These are phyloP conservation scores for Pseudocercospora eumusae DNA, from an alignment of 2,329 filamentous ascomycete genomes.

Conservation along the genomic window DNA sequence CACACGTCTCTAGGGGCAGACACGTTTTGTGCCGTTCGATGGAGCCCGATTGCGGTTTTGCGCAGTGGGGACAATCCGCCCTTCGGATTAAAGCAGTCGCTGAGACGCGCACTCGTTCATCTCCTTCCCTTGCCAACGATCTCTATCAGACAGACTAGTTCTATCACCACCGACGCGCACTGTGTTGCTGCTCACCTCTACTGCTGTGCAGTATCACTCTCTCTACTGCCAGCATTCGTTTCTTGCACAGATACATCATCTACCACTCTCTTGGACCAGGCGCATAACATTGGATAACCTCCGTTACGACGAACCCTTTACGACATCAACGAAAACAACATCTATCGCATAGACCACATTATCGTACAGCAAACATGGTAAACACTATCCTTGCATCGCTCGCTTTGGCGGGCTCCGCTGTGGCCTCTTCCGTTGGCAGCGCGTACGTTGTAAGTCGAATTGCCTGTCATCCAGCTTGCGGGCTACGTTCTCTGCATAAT, in stretches of 20 bases:
- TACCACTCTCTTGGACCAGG: slow-evolving; percentile 31
- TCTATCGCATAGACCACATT: slow-evolving; percentile 11
- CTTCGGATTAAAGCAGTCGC: slow-evolving; percentile 42
- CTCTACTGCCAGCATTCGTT: slow-evolving; percentile 35
- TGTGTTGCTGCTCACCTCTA: slow-evolving; percentile 33
- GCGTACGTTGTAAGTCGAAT: slow-evolving; percentile 31
- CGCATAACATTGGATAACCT: slow-evolving; percentile 12
- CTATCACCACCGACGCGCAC: slow-evolving; percentile 31
- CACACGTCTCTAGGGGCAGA: slow-evolving; percentile 23
- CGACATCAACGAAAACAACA: slow-evolving; percentile 8
- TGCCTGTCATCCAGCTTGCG: background rate
- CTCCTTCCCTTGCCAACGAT: slow-evolving; percentile 29
- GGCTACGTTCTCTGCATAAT: background rate
- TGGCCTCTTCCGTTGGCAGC: slow-evolving; percentile 32
- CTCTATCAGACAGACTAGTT: slow-evolving; percentile 28
- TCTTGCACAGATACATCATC: slow-evolving; percentile 28
- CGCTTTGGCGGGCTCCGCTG: slow-evolving; percentile 30
- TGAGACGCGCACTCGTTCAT: slow-evolving; percentile 32
- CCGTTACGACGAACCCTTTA: slow-evolving; percentile 9
- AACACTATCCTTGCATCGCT: slow-evolving; percentile 31
- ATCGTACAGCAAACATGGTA: slow-evolving; percentile 24
- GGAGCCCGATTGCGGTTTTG: slow-evolving; percentile 16
- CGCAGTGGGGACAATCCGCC: slow-evolving; percentile 16
- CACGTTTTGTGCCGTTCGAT: slow-evolving; percentile 24
- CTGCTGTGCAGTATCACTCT: slow-evolving; percentile 42